Evolutionary conservation across 192 early-diverging fungal genomes (phyloP).

Genomic region (Jimgerdemannia lactiflua): DNA sequence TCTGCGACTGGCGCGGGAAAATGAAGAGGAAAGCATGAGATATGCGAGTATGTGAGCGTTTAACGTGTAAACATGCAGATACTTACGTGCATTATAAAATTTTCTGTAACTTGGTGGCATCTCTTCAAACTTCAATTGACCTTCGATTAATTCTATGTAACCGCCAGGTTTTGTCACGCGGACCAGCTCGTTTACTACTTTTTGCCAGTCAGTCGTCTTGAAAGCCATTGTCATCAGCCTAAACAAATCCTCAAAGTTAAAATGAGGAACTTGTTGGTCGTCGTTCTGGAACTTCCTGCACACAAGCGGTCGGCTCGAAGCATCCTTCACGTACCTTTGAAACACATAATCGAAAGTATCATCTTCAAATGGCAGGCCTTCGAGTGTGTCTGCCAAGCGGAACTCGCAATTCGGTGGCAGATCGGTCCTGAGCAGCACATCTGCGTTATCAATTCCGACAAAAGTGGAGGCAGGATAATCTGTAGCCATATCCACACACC

Average conservation of each 20-base stretch:
- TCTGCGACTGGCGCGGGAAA: too few species aligned
- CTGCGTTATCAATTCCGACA: constrained; percentile 39
- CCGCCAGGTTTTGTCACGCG: neutral
- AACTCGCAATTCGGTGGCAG: constrained; percentile 33
- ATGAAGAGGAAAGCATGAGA: too few species aligned
- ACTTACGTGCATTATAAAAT: too few species aligned
- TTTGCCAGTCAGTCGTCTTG: neutral
- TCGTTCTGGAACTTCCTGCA: too few species aligned
- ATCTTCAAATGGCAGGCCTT: constrained; percentile 35
- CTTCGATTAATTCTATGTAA: neutral
- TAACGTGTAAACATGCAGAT: too few species aligned
- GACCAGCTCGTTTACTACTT: neutral
- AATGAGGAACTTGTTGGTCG: neutral
- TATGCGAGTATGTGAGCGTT: too few species aligned
- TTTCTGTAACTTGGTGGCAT: too few species aligned
- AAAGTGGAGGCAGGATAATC: constrained; percentile 41
- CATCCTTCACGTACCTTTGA: constrained; percentile 10
- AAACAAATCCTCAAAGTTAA: neutral
- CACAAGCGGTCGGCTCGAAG: neutral
- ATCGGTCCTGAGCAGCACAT: neutral
- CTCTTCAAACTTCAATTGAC: too few species aligned
- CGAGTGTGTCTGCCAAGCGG: constrained; percentile 31
- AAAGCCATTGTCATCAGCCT: neutral
- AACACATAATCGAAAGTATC: constrained; percentile 47
- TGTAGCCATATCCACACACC: constrained; percentile 42